These are phyloP conservation scores for Wickerhamiella kazuoi DNA, from an alignment of 805 yeast genomes.

Conservation along the genomic window DNA sequence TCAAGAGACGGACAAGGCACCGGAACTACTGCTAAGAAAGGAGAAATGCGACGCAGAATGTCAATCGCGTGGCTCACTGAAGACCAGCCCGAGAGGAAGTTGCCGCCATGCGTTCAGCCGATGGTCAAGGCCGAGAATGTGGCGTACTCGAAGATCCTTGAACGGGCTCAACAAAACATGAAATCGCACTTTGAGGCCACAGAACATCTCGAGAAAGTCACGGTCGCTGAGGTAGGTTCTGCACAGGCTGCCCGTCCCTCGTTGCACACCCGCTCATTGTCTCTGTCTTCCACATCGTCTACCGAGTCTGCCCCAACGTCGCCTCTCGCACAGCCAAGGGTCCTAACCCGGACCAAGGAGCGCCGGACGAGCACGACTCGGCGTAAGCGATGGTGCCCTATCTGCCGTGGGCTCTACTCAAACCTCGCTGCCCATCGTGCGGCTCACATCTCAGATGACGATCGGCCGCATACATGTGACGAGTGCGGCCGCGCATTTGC, in stretches of 20 bases:
- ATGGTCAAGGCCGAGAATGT: neutral
- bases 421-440: slow-evolving; percentile 73
- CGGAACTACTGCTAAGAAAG: too few relatives aligned
- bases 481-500: slow-evolving; percentile 75
- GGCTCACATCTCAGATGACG: slow-evolving; percentile 52
- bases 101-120: neutral
- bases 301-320: neutral
- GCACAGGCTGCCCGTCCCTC: neutral
- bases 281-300: neutral
- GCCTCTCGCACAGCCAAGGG: neutral
- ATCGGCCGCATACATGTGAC: slow-evolving; percentile 62
- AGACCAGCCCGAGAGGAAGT: neutral
- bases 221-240: neutral
- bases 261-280: neutral
- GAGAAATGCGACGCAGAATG: neutral
- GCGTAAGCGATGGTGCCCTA: slow-evolving; percentile 36
- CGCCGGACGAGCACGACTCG: neutral
- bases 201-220: neutral
- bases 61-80: neutral
- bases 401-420: slow-evolving; percentile 48
- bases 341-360: neutral
- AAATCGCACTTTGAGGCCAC: neutral
- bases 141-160: neutral
- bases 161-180: neutral
- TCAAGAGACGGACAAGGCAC: too few relatives aligned